Base-by-base conservation (phyloP, 2,329 filamentous ascomycete genomes). In the Ceratocystis albifundus region DNA sequence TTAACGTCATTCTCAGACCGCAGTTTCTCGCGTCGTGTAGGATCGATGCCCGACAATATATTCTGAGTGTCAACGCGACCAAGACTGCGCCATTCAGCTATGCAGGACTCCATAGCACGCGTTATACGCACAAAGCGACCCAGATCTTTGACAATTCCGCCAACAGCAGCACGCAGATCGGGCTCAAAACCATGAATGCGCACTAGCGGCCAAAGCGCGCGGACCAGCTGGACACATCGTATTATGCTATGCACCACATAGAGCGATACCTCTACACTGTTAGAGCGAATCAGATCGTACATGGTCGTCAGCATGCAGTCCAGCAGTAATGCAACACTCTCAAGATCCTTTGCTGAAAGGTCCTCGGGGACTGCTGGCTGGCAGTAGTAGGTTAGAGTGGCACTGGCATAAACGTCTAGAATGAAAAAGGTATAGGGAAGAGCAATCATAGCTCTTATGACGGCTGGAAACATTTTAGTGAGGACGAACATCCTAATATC, bases 381-480 rank as follows among this genome's bases (percentile, higher is more conserved):
- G 17, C 17, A 15, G 17, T 30, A 62, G 30, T 76, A 70, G 12
- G 71, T 69, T 32, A 74, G 71, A 7, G 83, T 67, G 1, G 80
- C 80, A 32, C 75, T 74, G 25, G 74, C 72, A 69, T 84, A 84
- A 20, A 82, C 75, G 55, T 82, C 77, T 5, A 84, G 69, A 61
- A 85, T 71, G 15, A 79, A 74, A 73, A 78, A 84, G 0, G 76
- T 76, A 12, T 76, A 72, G 2, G 71, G 71, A 10, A 72, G 72
- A 6, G 71, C 69, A 10, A 74, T 70, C 0, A 75, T 74, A 0
- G 78, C 76, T 57, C 71, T 74, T 12, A 84, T 72, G 3, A 81
- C 75, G n/a, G 81, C 79, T 0, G 83, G 82, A 2, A 85, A 69
- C 80, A 85, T 84, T 62, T 76, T 79, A 32, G 74, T 73, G 32